Conservation (phyloP, 192 early-diverging fungal species). For the Helicostylum pulchrum region DNA sequence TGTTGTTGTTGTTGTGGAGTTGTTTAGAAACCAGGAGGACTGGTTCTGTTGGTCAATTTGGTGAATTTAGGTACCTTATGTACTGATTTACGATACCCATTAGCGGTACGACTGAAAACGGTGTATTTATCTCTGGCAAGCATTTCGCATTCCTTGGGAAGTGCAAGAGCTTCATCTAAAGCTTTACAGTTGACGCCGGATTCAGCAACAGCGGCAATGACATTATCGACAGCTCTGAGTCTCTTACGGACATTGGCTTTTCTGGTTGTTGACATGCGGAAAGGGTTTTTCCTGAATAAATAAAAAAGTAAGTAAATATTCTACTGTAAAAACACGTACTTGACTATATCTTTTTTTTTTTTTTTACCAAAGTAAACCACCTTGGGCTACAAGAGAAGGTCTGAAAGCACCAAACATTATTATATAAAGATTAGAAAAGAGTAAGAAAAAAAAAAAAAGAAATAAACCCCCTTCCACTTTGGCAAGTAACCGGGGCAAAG, state of each 20-base stretch:
- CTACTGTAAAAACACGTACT: background rate
- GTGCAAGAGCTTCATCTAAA: slow-evolving; percentile 57
- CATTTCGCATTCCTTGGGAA: slow-evolving; percentile 73
- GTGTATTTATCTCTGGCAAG: slow-evolving; percentile 78
- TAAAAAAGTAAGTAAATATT: no score
- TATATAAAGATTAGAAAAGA: background rate
- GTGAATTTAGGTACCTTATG: slow-evolving; percentile 88
- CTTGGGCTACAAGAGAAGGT: slow-evolving; percentile 46
- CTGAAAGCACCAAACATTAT: slow-evolving; percentile 60
- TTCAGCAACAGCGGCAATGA: slow-evolving; percentile 61
- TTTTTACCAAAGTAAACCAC: slow-evolving; percentile 54
- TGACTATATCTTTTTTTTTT: background rate
- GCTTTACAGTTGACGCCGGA: slow-evolving; percentile 77
- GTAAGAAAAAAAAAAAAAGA: slow-evolving; percentile 7
- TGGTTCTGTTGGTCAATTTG: slow-evolving; percentile 70
- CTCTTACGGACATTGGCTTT: slow-evolving; percentile 88
- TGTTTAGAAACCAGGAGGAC: slow-evolving; percentile 64
- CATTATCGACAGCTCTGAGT: slow-evolving; percentile 73
- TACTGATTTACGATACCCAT: slow-evolving; percentile 71
- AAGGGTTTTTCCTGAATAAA: slow-evolving; percentile 41
- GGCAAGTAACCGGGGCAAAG: no score
- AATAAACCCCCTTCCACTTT: background rate
- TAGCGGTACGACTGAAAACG: slow-evolving; percentile 69
- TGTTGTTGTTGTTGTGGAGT: background rate
- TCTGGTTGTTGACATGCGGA: slow-evolving; percentile 70